Evolutionary conservation across 805 yeast species (phyloP).

Genomic region (Ogataea polymorpha): DNA sequence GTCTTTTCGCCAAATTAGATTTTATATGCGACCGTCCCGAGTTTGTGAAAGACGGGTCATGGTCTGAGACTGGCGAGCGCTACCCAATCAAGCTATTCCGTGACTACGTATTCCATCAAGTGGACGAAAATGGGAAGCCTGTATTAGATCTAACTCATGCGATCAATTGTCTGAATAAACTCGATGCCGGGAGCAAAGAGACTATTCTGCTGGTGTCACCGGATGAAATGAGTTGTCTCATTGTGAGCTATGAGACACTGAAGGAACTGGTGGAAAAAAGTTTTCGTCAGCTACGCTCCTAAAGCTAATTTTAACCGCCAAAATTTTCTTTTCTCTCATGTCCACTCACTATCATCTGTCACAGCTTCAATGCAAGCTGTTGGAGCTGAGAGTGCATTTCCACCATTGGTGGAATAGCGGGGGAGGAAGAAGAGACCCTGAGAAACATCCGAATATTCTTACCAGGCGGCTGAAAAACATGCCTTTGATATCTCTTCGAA

Average conservation of each 20-base stretch:
- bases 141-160: constrained; percentile 81
- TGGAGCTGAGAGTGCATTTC: constrained; percentile 22
- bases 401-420: constrained; percentile 29
- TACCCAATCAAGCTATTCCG: constrained; percentile 73
- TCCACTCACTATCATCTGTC: constrained; percentile 25
- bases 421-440: constrained; percentile 20
- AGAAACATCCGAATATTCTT: constrained; percentile 21
- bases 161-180: constrained; percentile 72
- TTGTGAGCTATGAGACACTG: constrained; percentile 81
- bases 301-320: constrained; percentile 4
- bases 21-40: constrained; percentile 76
- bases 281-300: constrained; percentile 46
- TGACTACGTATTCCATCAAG: constrained; percentile 83
- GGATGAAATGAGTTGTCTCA: constrained; percentile 82
- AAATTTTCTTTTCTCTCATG: constrained; percentile 6
- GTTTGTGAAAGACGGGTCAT: constrained; percentile 46
- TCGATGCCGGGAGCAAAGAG: constrained; percentile 91
- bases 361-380: constrained; percentile 18
- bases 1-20: constrained; percentile 78
- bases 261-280: constrained; percentile 66
- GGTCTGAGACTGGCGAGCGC: constrained; percentile 75
- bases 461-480: constrained; percentile 25
- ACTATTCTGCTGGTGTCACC: constrained; percentile 73
- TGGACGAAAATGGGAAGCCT: constrained; percentile 73
- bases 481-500: constrained; percentile 28